phyloP scores from a whole-genome alignment of 192 early-diverging fungal species.

The Coemansia sp. region DNA sequence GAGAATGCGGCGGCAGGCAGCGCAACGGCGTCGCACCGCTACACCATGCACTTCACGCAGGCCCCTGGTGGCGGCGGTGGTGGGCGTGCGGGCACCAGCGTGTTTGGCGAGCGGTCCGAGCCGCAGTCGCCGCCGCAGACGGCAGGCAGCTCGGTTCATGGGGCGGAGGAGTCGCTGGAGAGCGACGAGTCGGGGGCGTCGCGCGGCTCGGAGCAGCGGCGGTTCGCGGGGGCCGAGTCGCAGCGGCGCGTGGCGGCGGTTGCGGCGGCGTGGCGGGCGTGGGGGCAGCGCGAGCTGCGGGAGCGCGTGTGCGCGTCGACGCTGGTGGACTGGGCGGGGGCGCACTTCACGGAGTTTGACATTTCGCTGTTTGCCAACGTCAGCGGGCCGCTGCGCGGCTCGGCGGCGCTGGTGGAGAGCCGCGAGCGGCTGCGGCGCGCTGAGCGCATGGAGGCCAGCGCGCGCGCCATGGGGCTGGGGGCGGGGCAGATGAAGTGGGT shows the following conservation, averaged over 20 bases:
- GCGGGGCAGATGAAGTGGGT: conserved; percentile 32
- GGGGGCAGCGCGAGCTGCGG: conserved; percentile 48
- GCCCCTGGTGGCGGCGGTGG: background rate
- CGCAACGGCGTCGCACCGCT: conserved; percentile 19
- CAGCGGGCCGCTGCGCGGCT: conserved; percentile 44
- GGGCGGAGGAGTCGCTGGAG: conserved; percentile 11
- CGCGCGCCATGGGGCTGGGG: conserved; percentile 20
- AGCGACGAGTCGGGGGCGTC: conserved; percentile 11
- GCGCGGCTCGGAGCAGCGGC: background rate
- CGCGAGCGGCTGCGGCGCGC: conserved; percentile 37
- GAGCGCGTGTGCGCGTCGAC: conserved; percentile 32
- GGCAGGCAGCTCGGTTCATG: conserved; percentile 11
- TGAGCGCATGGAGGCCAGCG: conserved; percentile 30
- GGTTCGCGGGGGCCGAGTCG: background rate
- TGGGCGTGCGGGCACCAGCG: background rate
- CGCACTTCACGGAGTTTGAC: conserved; percentile 52
- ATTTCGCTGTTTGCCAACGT: conserved; percentile 50
- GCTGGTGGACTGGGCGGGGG: conserved; percentile 51
- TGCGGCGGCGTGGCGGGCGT: conserved; percentile 42
- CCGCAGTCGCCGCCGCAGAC: conserved; percentile 9
- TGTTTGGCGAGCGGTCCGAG: conserved; percentile 14
- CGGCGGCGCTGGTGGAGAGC: conserved; percentile 43
- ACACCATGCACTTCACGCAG: conserved; percentile 46
- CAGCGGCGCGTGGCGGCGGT: conserved; percentile 11
- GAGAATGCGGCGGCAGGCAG: background rate